These are phyloP conservation scores for Rosa multiflora DNA, from an alignment of 306 rosid species.

Conservation along the genomic window DNA sequence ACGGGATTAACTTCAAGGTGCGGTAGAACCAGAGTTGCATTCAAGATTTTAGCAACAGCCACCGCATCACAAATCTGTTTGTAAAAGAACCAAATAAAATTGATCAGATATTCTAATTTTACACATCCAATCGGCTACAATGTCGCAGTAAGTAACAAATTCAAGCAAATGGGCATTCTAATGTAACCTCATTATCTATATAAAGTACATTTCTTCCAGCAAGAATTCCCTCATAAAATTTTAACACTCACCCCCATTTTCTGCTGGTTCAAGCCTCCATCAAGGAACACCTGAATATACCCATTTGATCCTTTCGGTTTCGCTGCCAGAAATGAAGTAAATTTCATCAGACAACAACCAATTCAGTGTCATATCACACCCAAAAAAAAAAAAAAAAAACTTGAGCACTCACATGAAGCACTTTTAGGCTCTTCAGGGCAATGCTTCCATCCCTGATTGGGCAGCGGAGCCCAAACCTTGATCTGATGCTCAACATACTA, in stretches of 20 bases:
- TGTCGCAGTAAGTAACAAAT: conserved; percentile 1
- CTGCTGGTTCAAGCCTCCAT: conserved; percentile 98
- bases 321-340: conserved; percentile 42
- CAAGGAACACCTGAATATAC: conserved; percentile 91
- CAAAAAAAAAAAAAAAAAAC: conserved; percentile 1
- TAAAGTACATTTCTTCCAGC: not conserved
- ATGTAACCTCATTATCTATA: not conserved
- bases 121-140: not conserved
- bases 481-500: conserved; percentile 39
- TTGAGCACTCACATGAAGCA: conserved; percentile 53
- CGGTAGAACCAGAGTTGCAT: conserved; percentile 90
- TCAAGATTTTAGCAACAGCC: conserved; percentile 89
- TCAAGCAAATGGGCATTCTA: not conserved
- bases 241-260: conserved; percentile 81
- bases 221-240: not conserved
- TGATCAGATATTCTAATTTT: conserved; percentile 4
- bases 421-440: conserved; percentile 47
- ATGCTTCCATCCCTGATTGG: conserved; percentile 72
- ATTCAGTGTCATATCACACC: not conserved
- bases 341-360: conserved; percentile 19
- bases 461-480: conserved; percentile 75
- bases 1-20: conserved; percentile 94
- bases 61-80: conserved; percentile 94
- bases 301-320: conserved; percentile 58
- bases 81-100: not conserved